Percentiles rank a stretch among this genome's conserved stretches.
phyloP scores from a whole-genome alignment of 2,329 filamentous ascomycete species.

The Curvularia sp. region DNA sequence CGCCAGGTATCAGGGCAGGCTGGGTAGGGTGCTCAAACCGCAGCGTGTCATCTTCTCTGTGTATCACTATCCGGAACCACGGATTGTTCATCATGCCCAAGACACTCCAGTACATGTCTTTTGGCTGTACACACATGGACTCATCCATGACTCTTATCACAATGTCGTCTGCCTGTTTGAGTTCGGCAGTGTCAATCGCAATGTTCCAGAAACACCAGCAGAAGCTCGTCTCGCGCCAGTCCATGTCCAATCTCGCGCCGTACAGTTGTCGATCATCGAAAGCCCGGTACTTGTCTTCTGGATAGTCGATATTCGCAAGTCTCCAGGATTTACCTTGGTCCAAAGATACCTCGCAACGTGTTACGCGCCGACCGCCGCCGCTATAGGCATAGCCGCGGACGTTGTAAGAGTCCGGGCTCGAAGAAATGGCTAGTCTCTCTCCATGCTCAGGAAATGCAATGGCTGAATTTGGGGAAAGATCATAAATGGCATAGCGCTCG shows the following conservation, averaged over 20 bases:
- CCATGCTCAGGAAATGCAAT: constrained; percentile 81
- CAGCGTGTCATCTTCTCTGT: constrained; percentile 68
- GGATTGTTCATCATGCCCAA: constrained; percentile 98
- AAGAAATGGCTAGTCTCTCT: constrained; percentile 65
- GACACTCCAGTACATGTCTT: constrained; percentile 96
- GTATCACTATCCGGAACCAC: constrained; percentile 85
- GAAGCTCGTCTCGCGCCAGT: constrained; percentile 80
- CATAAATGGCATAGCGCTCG: constrained; percentile 91
- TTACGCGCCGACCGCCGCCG: constrained; percentile 84
- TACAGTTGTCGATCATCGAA: constrained; percentile 70
- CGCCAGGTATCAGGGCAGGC: constrained; percentile 76
- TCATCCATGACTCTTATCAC: constrained; percentile 91
- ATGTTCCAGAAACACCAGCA: constrained; percentile 95
- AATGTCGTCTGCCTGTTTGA: constrained; percentile 72
- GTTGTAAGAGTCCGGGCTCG: constrained; percentile 64
- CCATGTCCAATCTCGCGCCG: constrained; percentile 80
- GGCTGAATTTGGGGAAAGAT: constrained; percentile 86
- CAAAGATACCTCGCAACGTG: constrained; percentile 80
- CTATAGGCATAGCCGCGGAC: constrained; percentile 86
- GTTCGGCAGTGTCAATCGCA: constrained; percentile 67
- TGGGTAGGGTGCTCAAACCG: constrained; percentile 89
- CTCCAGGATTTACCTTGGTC: constrained; percentile 84
- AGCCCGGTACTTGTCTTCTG: constrained; percentile 82
- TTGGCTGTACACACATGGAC: constrained; percentile 81
- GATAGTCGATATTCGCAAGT: constrained; percentile 78